A percentile compares a stretch with the other conserved stretches of the same genome.
Conservation (phyloP, 371 early-diverging fungal species). For the Mortierella sp. region DNA sequence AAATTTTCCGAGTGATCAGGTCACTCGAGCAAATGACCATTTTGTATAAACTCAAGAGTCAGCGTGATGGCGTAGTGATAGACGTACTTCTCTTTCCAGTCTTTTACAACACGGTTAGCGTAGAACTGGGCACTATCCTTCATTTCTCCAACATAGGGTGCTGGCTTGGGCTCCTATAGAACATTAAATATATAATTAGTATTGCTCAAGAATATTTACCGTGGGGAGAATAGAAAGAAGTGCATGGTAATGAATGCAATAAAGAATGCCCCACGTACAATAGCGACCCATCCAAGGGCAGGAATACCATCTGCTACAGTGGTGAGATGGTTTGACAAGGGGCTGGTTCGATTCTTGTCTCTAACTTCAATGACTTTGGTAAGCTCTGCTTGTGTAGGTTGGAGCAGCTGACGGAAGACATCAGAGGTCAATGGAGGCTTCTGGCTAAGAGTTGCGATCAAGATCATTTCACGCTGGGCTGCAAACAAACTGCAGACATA, state of each 20-base stretch:
- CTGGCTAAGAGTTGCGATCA: constrained; percentile 77
- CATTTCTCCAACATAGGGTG: constrained; percentile 89
- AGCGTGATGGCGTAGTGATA: not conserved
- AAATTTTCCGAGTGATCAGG: not conserved
- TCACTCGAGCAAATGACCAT: constrained; percentile 4
- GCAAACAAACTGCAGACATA: constrained; percentile 69
- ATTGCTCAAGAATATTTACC: constrained; percentile 5
- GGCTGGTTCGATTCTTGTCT: constrained; percentile 83
- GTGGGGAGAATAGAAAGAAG: constrained; percentile 1
- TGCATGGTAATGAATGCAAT: not conserved
- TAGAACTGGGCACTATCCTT: constrained; percentile 95
- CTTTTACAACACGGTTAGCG: constrained; percentile 90
- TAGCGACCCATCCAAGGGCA: constrained; percentile 94
- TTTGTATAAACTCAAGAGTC: not conserved
- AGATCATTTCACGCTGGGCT: constrained; percentile 81
- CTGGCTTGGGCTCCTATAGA: constrained; percentile 87
- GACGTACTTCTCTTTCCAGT: constrained; percentile 89
- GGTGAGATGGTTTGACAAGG: constrained; percentile 85
- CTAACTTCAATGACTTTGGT: constrained; percentile 73
- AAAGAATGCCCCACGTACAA: constrained; percentile 64
- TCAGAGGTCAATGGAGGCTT: constrained; percentile 79
- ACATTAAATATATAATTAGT: constrained; percentile 16
- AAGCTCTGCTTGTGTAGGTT: constrained; percentile 81
- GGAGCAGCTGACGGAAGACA: constrained; percentile 72
- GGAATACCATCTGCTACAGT: constrained; percentile 91